phyloP scores from a whole-genome alignment of 1,284 basidiomycete species.

The Peniophora sp. region DNA sequence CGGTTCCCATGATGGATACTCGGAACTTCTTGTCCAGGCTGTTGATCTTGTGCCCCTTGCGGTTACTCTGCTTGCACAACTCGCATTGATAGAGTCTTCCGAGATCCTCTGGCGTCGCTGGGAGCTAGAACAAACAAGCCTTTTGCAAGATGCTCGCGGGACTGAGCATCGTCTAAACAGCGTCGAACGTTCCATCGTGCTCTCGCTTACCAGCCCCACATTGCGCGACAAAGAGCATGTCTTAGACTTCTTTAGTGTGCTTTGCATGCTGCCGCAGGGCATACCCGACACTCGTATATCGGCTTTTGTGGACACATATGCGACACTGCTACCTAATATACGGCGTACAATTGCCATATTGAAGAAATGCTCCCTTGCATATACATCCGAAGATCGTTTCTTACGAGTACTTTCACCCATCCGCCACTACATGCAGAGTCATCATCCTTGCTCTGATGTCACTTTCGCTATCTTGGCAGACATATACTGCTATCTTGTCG shows the following conservation, averaged over 20 bases:
- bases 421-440: not conserved
- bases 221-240: constrained; percentile 3
- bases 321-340: constrained; percentile 1
- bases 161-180: constrained; percentile 1
- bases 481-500: constrained; percentile 1
- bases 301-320: not conserved
- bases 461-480: not conserved
- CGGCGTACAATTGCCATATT: not conserved
- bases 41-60: constrained; percentile 10
- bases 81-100: constrained; percentile 4
- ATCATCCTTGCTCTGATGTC: not conserved
- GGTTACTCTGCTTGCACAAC: constrained; percentile 8
- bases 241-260: constrained; percentile 3
- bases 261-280: constrained; percentile 8
- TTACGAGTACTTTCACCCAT: constrained; percentile 4
- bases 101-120: constrained; percentile 2
- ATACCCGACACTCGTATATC: constrained; percentile 1
- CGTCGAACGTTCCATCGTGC: constrained; percentile 7
- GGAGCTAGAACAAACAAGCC: constrained; percentile 3
- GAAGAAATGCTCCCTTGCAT: constrained; percentile 2
- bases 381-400: not conserved
- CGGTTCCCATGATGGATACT: constrained; percentile 1
- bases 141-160: not conserved
- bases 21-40: constrained; percentile 2
- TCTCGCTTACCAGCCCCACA: constrained; percentile 5